Evolutionary conservation across 2,329 filamentous ascomycete genomes (phyloP).

Genomic region (Trichoderma breve): DNA sequence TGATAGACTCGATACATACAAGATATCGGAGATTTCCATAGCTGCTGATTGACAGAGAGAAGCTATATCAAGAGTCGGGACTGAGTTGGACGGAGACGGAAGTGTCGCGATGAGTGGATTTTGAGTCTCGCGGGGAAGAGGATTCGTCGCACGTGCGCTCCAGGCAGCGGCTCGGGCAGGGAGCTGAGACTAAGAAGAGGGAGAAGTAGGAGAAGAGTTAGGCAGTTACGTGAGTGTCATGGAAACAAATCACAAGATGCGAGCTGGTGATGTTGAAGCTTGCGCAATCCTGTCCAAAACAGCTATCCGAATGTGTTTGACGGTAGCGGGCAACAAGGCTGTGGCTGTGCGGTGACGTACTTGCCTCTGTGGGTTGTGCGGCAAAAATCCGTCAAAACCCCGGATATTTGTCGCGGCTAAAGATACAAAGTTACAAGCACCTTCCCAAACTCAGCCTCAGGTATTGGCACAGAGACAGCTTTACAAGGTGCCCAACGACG

Average conservation of each 20-base stretch:
- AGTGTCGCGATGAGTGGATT: conserved; percentile 10
- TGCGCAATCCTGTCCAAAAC: conserved; percentile 3
- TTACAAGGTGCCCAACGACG: not conserved
- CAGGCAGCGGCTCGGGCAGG: not conserved
- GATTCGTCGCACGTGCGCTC: not conserved
- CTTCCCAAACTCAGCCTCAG: not conserved
- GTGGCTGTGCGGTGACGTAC: conserved; percentile 17
- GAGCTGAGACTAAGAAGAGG: not conserved
- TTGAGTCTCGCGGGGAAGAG: not conserved
- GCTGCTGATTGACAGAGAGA: not conserved
- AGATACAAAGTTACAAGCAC: not conserved
- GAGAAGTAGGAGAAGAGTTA: not conserved
- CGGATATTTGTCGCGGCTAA: not conserved
- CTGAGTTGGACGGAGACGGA: not conserved
- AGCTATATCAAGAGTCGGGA: not conserved
- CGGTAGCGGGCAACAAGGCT: not conserved
- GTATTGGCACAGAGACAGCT: not conserved
- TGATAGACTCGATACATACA: not conserved
- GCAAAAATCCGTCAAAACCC: not conserved
- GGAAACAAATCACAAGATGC: not conserved
- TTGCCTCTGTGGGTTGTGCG: not conserved
- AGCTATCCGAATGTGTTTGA: not conserved
- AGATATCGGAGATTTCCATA: conserved; percentile 19
- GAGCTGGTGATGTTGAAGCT: not conserved
- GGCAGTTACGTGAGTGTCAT: not conserved